Evolutionary conservation across 1,139 yeast species (phyloP), one percentile per base, ranked within the genome.

Genomic region (Meyerozyma elateridarum): DNA sequence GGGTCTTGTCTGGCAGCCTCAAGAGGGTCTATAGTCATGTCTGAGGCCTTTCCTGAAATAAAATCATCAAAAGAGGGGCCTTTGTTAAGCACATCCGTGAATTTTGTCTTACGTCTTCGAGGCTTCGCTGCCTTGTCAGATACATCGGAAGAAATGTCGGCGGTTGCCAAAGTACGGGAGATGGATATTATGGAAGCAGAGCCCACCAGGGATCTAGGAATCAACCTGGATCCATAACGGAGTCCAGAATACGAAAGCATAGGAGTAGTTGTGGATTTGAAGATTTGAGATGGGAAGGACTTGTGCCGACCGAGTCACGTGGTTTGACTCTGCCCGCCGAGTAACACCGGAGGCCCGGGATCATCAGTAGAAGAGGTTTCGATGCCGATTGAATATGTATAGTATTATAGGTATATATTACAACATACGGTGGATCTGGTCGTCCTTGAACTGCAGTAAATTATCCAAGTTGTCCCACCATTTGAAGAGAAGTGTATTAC

Each of bases 61-160:
- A 91, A 91, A 56, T 91, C 98, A 35, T 84, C 96, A 54, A 91
- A 91, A 1, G 94, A 79, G 1, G 98, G 98, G 2, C 98, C 98
- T 41, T 75, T 70, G 49, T 80, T 85, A 39, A 89, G 62, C 34
- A 70, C 65, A 48, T 85, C 93, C 4, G 85, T 69, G 56, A 89
- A 82, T 12, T 65, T 61, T 1, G 93, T 81, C 22, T 66, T 56
- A 43, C 76, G 62, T 52, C 82, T 72, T 48, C 72, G 50, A 25
- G 28, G 29, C 13, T 17, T 29, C 9, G 22, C 20, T 14, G 25
- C 18, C n/a, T n/a, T n/a, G n/a, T n/a, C n/a, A n/a, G n/a, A n/a
- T n/a, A n/a, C n/a, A n/a, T n/a, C n/a, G n/a, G n/a, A n/a, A n/a
- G n/a, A n/a, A n/a, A n/a, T n/a, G 5, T 24, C 27, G 2, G 27